phyloP scores from a whole-genome alignment of 768 basidiomycete genomes.

The Amanita pseudoporphyria region DNA sequence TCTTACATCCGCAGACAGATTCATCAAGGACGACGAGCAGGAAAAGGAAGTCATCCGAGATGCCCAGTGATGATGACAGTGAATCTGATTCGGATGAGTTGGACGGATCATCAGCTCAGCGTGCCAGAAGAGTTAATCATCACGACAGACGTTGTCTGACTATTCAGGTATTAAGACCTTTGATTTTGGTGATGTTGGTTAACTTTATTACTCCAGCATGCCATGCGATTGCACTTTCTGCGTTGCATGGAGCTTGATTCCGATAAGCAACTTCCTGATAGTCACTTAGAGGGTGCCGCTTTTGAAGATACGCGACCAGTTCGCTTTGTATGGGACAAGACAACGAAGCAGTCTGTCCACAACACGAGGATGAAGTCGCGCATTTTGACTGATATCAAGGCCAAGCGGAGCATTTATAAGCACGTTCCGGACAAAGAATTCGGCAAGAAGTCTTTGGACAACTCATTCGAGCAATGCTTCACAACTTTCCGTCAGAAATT shows the following conservation, averaged over 20 bases:
- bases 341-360: slow-evolving; percentile 63
- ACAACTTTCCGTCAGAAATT: slow-evolving; percentile 62
- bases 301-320: slow-evolving; percentile 42
- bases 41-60: slow-evolving; percentile 21
- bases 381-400: slow-evolving; percentile 49
- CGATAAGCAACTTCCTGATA: slow-evolving; percentile 53
- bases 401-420: slow-evolving; percentile 46
- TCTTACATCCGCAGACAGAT: slow-evolving; percentile 7
- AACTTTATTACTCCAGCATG: slow-evolving; percentile 35
- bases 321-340: slow-evolving; percentile 76
- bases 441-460: slow-evolving; percentile 46
- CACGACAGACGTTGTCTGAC: slow-evolving; percentile 60
- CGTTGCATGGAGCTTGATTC: slow-evolving; percentile 45
- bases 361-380: slow-evolving; percentile 64
- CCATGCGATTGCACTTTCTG: slow-evolving; percentile 59
- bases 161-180: slow-evolving; percentile 40
- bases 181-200: neutral
- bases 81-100: slow-evolving; percentile 21
- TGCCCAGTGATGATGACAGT: slow-evolving; percentile 28
- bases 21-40: slow-evolving; percentile 9
- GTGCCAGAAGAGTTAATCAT: slow-evolving; percentile 40
- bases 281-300: slow-evolving; percentile 43
- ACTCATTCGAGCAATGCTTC: slow-evolving; percentile 62
- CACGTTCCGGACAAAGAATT: slow-evolving; percentile 62
- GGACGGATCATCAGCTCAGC: slow-evolving; percentile 9